These are phyloP conservation scores for Cladorrhinum sp. DNA, from an alignment of 2,329 filamentous ascomycete genomes.

Conservation along the genomic window DNA sequence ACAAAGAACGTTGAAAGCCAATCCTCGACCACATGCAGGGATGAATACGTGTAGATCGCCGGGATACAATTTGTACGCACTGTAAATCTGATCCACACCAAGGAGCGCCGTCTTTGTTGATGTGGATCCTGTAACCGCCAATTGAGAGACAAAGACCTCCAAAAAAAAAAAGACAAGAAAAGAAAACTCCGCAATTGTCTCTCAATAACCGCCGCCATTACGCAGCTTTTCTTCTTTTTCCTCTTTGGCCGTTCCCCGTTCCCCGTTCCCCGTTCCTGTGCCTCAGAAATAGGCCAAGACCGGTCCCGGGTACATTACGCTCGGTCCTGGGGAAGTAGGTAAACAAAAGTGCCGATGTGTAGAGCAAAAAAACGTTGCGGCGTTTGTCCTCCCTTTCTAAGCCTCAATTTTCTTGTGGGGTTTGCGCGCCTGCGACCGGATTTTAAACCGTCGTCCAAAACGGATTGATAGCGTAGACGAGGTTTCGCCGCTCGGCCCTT, in stretches of 20 bases:
- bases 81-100: too few species aligned
- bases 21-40: too few species aligned
- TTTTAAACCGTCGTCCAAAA: conserved; percentile 8
- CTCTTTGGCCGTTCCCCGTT: background rate
- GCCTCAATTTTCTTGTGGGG: too few species aligned
- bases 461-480: conserved; percentile 4
- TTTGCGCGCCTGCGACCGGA: background rate
- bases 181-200: too few species aligned
- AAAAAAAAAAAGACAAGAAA: too few species aligned
- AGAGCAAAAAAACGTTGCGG: background rate
- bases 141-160: too few species aligned
- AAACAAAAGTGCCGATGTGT: background rate
- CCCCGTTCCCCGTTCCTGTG: background rate
- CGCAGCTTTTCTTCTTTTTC: background rate
- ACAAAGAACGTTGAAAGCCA: background rate
- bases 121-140: too few species aligned
- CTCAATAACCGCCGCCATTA: background rate
- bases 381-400: too few species aligned
- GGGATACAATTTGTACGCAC: too few species aligned
- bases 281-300: background rate
- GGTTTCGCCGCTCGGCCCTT: conserved; percentile 13
- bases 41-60: too few species aligned
- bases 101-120: too few species aligned
- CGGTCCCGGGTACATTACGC: background rate
- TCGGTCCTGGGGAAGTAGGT: background rate